Evolutionary conservation across 2,329 filamentous ascomycete genomes (phyloP).

Genomic region (Ophiostoma australiae): DNA sequence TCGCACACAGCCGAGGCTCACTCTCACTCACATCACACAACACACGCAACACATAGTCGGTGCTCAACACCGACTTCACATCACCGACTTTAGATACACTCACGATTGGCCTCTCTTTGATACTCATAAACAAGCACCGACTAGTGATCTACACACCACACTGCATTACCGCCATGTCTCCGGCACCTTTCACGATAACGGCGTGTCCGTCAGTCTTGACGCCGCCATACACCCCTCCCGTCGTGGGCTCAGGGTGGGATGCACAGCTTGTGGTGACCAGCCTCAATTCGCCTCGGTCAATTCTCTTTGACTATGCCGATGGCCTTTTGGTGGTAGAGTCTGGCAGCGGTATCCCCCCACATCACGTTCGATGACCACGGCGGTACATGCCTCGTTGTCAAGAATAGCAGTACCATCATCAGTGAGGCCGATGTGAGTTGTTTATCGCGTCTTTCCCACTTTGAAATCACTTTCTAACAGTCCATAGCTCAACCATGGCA

Average conservation of each 20-base stretch:
- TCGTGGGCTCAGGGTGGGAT: not conserved
- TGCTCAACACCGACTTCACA: no score
- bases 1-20: not conserved
- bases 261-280: not conserved
- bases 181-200: not conserved
- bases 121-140: no score
- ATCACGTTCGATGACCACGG: not conserved
- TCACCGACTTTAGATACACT: no score
- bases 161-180: not conserved
- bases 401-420: not conserved
- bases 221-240: not conserved
- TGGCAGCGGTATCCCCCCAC: not conserved
- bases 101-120: no score
- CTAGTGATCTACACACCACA: not conserved
- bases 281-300: not conserved
- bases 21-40: no score
- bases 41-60: no score
- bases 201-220: not conserved
- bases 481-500: conserved; percentile 51
- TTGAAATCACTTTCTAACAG: not conserved
- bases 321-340: not conserved
- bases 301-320: not conserved
- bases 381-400: not conserved
- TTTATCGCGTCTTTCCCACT: not conserved
- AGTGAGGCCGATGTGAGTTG: not conserved